Percentiles rank a stretch among this genome's conserved stretches.
Evolutionary conservation across 2,329 filamentous ascomycete genomes (phyloP).

Genomic region (Tolypocladium paradoxum): DNA sequence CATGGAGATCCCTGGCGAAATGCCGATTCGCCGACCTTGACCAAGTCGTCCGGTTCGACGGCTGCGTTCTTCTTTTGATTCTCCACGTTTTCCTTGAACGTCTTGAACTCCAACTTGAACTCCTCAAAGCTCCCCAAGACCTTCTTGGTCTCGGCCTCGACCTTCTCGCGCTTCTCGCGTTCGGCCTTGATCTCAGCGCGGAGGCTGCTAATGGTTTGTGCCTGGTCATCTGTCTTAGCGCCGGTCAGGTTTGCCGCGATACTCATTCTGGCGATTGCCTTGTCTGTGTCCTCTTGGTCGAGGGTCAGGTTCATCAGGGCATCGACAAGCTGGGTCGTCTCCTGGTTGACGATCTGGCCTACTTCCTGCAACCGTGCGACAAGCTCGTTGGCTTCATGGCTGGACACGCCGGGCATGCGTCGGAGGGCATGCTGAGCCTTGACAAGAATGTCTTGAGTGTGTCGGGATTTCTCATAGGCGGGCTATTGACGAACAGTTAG

Average conservation of each 20-base stretch:
- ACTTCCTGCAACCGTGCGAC: conserved; percentile 24
- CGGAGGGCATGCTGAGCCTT: conserved; percentile 27
- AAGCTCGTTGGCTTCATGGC: conserved; percentile 23
- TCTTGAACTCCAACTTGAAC: conserved; percentile 17
- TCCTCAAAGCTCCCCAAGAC: conserved; percentile 16
- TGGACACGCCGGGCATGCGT: conserved; percentile 26
- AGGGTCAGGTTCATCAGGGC: conserved; percentile 25
- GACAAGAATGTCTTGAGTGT: conserved; percentile 23
- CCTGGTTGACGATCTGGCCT: conserved; percentile 25
- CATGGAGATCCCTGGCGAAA: neutral
- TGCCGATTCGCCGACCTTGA: conserved; percentile 16
- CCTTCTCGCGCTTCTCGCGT: conserved; percentile 16
- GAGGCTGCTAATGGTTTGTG: conserved; percentile 20
- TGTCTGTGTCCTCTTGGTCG: conserved; percentile 27
- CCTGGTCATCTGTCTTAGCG: conserved; percentile 21
- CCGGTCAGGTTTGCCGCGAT: conserved; percentile 26
- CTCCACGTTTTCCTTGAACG: conserved; percentile 15
- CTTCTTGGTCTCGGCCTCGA: conserved; percentile 16
- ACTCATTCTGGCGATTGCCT: conserved; percentile 26
- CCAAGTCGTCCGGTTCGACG: conserved; percentile 14
- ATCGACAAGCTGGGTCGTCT: conserved; percentile 27
- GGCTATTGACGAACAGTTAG: conserved; percentile 12
- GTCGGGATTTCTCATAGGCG: conserved; percentile 22
- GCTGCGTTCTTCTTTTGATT: conserved; percentile 6
- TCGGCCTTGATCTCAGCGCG: conserved; percentile 19